These are phyloP conservation scores for Fusarium cyanostomum DNA, from an alignment of 2,329 filamentous ascomycete genomes.

Conservation along the genomic window DNA sequence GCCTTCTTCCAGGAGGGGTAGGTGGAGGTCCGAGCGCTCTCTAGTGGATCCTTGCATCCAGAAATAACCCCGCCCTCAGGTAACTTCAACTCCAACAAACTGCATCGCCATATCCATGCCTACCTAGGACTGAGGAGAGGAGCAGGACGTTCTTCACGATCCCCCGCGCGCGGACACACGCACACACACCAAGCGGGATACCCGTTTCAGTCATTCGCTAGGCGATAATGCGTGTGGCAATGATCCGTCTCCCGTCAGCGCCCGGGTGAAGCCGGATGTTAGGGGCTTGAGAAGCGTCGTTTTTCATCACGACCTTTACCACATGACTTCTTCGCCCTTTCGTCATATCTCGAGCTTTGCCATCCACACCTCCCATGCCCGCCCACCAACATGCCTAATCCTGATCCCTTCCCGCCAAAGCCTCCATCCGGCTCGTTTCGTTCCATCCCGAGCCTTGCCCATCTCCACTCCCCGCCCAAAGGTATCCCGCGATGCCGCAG, in stretches of 20 bases:
- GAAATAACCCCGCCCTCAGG: slow-evolving; percentile 30
- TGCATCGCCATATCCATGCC: slow-evolving; percentile 21
- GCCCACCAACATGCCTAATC: slow-evolving; percentile 16
- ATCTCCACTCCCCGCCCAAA: slow-evolving; percentile 29
- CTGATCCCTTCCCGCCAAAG: slow-evolving; percentile 3
- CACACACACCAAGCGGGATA: background rate
- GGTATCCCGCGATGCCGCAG: slow-evolving; percentile 25
- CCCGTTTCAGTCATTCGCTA: slow-evolving; percentile 3
- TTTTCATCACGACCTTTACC: slow-evolving; percentile 37
- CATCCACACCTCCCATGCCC: slow-evolving; percentile 12
- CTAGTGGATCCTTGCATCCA: slow-evolving; percentile 25
- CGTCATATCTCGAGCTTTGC: slow-evolving; percentile 20
- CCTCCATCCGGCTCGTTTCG: slow-evolving; percentile 29
- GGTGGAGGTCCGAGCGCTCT: slow-evolving; percentile 26
- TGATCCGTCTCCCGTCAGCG: slow-evolving; percentile 7
- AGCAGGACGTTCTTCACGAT: background rate
- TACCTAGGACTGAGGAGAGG: slow-evolving; percentile 9
- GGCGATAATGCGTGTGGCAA: background rate
- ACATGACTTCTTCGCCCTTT: slow-evolving; percentile 31
- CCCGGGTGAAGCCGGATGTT: slow-evolving; percentile 31
- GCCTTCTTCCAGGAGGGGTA: slow-evolving; percentile 6
- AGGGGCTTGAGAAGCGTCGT: slow-evolving; percentile 12
- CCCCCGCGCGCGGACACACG: background rate
- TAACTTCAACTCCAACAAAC: slow-evolving; percentile 24
- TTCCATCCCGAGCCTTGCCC: slow-evolving; percentile 29